A percentile compares a stretch with the other conserved stretches of the same genome.
These are phyloP conservation scores for Syncephalastrum contaminatum DNA, from an alignment of 371 early-diverging fungal species.

Conservation along the genomic window DNA sequence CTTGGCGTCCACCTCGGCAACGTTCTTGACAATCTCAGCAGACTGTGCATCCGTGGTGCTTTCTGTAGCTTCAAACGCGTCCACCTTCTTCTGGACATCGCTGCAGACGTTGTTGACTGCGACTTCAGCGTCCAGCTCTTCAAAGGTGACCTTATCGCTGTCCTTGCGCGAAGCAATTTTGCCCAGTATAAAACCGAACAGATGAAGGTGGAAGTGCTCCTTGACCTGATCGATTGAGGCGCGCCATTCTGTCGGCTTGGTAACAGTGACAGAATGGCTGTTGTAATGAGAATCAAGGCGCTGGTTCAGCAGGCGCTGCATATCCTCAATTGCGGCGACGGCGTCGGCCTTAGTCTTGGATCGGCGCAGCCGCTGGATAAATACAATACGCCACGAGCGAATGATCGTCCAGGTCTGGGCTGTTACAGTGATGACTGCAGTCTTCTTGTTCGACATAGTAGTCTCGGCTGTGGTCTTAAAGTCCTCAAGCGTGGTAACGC, in stretches of 20 bases:
- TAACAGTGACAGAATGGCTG: slow-evolving; percentile 26
- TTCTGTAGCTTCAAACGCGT: background rate
- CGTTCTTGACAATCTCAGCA: background rate
- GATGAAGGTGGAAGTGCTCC: slow-evolving; percentile 33
- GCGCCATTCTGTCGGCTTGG: slow-evolving; percentile 27
- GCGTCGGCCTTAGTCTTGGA: slow-evolving; percentile 30
- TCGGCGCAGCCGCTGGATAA: slow-evolving; percentile 28
- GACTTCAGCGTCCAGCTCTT: slow-evolving; percentile 22
- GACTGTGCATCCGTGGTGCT: slow-evolving; percentile 3
- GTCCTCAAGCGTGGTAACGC: too few species aligned
- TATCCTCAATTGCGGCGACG: slow-evolving; percentile 25
- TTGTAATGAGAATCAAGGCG: slow-evolving; percentile 33
- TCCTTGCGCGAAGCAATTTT: slow-evolving; percentile 13
- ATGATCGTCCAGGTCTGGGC: slow-evolving; percentile 30
- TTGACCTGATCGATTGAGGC: slow-evolving; percentile 31
- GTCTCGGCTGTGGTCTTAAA: background rate
- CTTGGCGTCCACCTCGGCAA: slow-evolving; percentile 1
- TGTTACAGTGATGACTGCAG: slow-evolving; percentile 5
- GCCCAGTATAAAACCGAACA: slow-evolving; percentile 30
- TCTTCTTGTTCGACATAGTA: background rate
- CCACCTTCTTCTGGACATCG: slow-evolving; percentile 23
- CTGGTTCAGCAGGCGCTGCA: slow-evolving; percentile 29
- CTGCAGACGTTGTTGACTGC: slow-evolving; percentile 16
- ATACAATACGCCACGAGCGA: slow-evolving; percentile 38
- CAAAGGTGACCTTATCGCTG: slow-evolving; percentile 13